phyloP scores from a whole-genome alignment of 345 rosid species.

The Linum trigynum region DNA sequence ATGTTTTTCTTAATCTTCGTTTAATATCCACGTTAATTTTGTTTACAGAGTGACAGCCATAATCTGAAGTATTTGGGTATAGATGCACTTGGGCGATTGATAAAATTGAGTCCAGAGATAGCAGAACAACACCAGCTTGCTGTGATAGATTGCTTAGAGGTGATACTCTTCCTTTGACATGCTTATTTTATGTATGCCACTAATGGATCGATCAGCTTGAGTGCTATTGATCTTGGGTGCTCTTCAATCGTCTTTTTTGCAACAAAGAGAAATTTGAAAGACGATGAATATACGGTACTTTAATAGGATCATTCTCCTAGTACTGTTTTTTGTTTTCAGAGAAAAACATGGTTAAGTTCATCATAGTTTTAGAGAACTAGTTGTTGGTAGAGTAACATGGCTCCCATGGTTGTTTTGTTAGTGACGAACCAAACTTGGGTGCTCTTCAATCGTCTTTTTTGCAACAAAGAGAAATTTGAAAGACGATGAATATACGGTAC shows the following conservation, averaged over 20 bases:
- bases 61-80: conserved; percentile 95
- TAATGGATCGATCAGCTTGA: not conserved
- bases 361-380: not conserved
- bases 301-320: not conserved
- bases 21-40: conserved; percentile 9
- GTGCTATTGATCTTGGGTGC: not conserved
- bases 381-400: not conserved
- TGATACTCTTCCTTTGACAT: conserved; percentile 28
- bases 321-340: not conserved
- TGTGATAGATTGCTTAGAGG: conserved; percentile 99
- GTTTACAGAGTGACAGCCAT: conserved; percentile 86
- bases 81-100: conserved; percentile 87
- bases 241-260: not conserved
- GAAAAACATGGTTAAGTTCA: not conserved
- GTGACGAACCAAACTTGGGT: conserved; percentile 1
- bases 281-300: not conserved
- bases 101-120: conserved; percentile 81
- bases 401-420: not conserved
- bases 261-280: not conserved
- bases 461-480: not conserved
- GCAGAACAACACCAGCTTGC: conserved; percentile 99
- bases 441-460: not conserved
- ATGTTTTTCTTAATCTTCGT: not conserved
- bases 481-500: not conserved
- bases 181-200: not conserved